Evolutionary conservation across 768 basidiomycete species (phyloP).

Genomic region (Cytidiella melzeri): DNA sequence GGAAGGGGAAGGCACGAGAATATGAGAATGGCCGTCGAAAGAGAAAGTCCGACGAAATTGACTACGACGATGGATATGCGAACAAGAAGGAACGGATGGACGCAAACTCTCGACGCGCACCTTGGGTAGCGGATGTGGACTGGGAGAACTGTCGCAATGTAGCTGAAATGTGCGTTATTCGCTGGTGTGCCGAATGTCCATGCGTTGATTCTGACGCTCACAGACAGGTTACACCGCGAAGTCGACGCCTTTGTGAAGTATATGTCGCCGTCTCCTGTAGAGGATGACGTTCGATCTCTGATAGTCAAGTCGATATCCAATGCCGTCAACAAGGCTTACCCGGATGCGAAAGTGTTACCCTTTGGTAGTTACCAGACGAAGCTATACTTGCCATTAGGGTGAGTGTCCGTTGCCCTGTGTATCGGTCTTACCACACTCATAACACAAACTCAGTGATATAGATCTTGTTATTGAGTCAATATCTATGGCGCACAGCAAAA

Average conservation of each 20-base stretch:
- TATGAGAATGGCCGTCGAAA: constrained; percentile 28
- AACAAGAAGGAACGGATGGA: constrained; percentile 49
- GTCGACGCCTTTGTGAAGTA: constrained; percentile 80
- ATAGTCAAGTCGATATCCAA: constrained; percentile 64
- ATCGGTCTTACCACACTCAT: background rate
- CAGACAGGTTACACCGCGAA: constrained; percentile 73
- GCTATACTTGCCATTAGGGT: constrained; percentile 91
- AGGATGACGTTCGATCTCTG: constrained; percentile 79
- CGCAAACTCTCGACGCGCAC: constrained; percentile 46
- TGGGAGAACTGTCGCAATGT: constrained; percentile 73
- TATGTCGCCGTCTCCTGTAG: constrained; percentile 80
- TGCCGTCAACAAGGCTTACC: constrained; percentile 59
- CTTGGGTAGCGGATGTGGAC: constrained; percentile 64
- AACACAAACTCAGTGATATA: constrained; percentile 62
- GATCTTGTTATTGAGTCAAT: constrained; percentile 87
- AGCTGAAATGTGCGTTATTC: constrained; percentile 67
- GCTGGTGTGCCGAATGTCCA: background rate
- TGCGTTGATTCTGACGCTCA: constrained; percentile 9
- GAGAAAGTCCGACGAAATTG: constrained; percentile 42
- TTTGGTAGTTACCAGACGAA: constrained; percentile 95
- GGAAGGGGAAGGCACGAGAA: constrained; percentile 12
- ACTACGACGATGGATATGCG: constrained; percentile 43
- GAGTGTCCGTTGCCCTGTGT: constrained; percentile 24
- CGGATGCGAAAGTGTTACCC: constrained; percentile 74
- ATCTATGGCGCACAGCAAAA: constrained; percentile 65